These are phyloP conservation scores for Penicillium sp. DNA, from an alignment of 2,329 filamentous ascomycete species.

Conservation along the genomic window DNA sequence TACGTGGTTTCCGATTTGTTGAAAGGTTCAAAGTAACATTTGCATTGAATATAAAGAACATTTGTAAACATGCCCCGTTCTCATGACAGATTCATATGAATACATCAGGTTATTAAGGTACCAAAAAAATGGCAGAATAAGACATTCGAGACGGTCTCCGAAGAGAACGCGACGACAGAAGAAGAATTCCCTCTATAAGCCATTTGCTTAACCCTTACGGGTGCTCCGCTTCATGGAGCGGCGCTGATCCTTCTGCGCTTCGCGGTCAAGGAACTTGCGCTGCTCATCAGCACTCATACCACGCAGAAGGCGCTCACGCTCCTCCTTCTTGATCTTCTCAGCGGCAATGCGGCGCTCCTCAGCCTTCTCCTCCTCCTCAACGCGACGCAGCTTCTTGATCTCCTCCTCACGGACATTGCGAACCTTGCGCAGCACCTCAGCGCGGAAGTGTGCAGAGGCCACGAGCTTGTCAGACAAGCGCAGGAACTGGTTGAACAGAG, in stretches of 20 bases:
- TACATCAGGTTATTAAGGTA: constrained; percentile 25
- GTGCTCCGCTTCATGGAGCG: constrained; percentile 66
- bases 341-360: constrained; percentile 57
- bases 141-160: constrained; percentile 12
- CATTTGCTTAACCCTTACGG: constrained; percentile 46
- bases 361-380: constrained; percentile 70
- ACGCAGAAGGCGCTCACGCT: constrained; percentile 80
- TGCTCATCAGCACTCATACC: constrained; percentile 78
- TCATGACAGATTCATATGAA: constrained; percentile 13
- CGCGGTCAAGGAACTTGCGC: constrained; percentile 81
- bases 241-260: constrained; percentile 71
- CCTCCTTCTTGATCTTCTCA: constrained; percentile 75
- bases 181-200: constrained; percentile 3
- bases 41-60: constrained; percentile 3
- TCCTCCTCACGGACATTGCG: constrained; percentile 77
- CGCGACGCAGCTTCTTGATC: constrained; percentile 75
- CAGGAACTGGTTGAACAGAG: constrained; percentile 79
- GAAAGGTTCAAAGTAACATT: neutral
- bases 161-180: constrained; percentile 16
- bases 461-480: constrained; percentile 83
- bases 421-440: constrained; percentile 85
- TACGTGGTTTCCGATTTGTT: neutral
- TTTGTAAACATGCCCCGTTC: neutral
- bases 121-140: constrained; percentile 26
- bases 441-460: constrained; percentile 76